A percentile compares a stretch with the other conserved stretches of the same genome.
Conservation (phyloP, 352 stramenopile genomes). For the Globisporangium parvum region DNA sequence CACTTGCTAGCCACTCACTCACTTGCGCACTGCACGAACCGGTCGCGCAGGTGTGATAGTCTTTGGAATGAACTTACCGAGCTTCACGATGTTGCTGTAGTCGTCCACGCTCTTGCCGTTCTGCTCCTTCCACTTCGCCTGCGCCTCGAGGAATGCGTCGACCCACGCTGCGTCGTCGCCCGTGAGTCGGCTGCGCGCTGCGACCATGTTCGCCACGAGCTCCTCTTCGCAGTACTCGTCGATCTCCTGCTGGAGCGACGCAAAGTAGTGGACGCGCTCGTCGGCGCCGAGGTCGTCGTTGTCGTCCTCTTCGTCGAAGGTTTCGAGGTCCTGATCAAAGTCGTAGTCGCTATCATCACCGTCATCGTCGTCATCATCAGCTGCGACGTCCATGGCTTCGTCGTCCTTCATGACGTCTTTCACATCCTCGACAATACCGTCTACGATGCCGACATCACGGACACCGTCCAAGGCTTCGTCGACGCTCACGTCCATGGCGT, state of each 20-base stretch:
- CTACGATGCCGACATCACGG: background rate
- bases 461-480: slow-evolving; percentile 1
- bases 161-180: slow-evolving; percentile 12
- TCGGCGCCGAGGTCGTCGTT: slow-evolving; percentile 9
- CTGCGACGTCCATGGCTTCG: background rate
- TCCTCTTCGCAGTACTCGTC: slow-evolving; percentile 20
- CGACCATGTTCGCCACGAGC: slow-evolving; percentile 9
- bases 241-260: slow-evolving; percentile 15
- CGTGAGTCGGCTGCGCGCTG: slow-evolving; percentile 1
- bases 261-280: slow-evolving; percentile 2
- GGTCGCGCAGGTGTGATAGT: background rate
- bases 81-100: background rate
- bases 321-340: slow-evolving; percentile 6
- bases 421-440: background rate
- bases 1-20: background rate
- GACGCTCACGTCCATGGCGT: slow-evolving; percentile 7
- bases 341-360: slow-evolving; percentile 13
- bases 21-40: background rate
- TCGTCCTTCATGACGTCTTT: background rate
- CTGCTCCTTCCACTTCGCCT: slow-evolving; percentile 2
- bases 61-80: background rate
- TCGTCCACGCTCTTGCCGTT: slow-evolving; percentile 10
- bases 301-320: slow-evolving; percentile 12
- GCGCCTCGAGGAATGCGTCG: slow-evolving; percentile 9
- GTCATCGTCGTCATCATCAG: background rate